phyloP scores from a whole-genome alignment of 306 rosid genomes.

The Mimosa bimucronata region DNA sequence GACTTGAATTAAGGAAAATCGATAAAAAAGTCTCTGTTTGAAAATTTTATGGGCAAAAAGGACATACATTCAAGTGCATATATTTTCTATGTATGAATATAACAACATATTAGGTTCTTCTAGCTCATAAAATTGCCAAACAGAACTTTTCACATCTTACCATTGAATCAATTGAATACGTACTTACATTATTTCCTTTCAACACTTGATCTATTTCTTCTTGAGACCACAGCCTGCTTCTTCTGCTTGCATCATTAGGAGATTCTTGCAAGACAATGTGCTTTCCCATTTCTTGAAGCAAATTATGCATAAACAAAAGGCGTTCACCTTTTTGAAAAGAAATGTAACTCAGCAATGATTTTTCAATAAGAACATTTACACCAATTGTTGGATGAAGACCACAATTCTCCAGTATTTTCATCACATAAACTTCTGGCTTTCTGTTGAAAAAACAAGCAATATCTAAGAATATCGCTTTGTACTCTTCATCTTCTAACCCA shows the following conservation, averaged over 20 bases:
- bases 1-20: too few species aligned
- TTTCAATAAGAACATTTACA: background rate
- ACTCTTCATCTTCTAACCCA: background rate
- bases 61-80: too few species aligned
- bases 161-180: too few species aligned
- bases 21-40: too few species aligned
- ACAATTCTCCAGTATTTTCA: conserved; percentile 1
- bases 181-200: too few species aligned
- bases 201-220: too few species aligned
- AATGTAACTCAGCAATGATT: background rate
- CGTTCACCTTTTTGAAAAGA: too few species aligned
- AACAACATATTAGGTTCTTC: too few species aligned
- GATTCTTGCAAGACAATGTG: conserved; percentile 6
- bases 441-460: conserved; percentile 19
- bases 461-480: conserved; percentile 5
- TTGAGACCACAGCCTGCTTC: background rate
- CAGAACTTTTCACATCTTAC: too few species aligned
- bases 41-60: too few species aligned
- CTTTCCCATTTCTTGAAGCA: conserved; percentile 25
- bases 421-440: background rate
- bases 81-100: too few species aligned
- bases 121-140: too few species aligned
- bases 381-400: conserved; percentile 24
- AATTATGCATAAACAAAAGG: background rate
- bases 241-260: background rate